Conservation (phyloP, 2,329 filamentous ascomycete genomes). For the Akanthomyces uredinophilus region DNA sequence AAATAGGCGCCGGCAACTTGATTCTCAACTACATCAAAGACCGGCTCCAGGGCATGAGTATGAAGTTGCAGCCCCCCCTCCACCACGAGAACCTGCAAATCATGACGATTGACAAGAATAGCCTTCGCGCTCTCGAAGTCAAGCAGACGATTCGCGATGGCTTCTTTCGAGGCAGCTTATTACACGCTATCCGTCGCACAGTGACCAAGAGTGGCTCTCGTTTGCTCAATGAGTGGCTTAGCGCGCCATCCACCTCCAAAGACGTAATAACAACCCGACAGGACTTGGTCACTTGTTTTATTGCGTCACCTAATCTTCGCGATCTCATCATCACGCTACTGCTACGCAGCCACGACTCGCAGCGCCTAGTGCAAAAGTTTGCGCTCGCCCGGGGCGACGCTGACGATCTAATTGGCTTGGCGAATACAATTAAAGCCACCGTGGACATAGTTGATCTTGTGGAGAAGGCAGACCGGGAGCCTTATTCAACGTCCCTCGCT, state of each 20-base stretch:
- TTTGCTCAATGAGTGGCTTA: constrained; percentile 78
- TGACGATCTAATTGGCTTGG: constrained; percentile 81
- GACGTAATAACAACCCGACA: constrained; percentile 72
- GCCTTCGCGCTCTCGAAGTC: constrained; percentile 82
- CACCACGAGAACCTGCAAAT: constrained; percentile 69
- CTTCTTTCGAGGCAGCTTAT: constrained; percentile 71
- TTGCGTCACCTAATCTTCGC: constrained; percentile 60
- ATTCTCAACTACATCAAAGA: constrained; percentile 81
- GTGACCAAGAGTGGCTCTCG: constrained; percentile 88
- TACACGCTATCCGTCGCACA: constrained; percentile 85
- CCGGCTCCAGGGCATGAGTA: constrained; percentile 68
- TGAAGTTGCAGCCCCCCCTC: constrained; percentile 78
- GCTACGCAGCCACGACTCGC: constrained; percentile 73
- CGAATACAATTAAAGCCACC: constrained; percentile 73
- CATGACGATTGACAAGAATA: constrained; percentile 91
- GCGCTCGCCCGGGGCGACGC: constrained; percentile 86
- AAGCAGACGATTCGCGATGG: constrained; percentile 80
- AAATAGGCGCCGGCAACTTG: constrained; percentile 71
- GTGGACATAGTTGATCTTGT: constrained; percentile 56
- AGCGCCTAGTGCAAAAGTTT: constrained; percentile 90
- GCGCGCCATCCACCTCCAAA: constrained; percentile 84
- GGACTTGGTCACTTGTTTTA: constrained; percentile 73
- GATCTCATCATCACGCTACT: constrained; percentile 66
- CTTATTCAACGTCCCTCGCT: constrained; percentile 33
- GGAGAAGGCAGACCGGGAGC: constrained; percentile 17